Evolutionary conservation across 306 rosid genomes (phyloP).

Genomic region (Fragaria ananassa): DNA sequence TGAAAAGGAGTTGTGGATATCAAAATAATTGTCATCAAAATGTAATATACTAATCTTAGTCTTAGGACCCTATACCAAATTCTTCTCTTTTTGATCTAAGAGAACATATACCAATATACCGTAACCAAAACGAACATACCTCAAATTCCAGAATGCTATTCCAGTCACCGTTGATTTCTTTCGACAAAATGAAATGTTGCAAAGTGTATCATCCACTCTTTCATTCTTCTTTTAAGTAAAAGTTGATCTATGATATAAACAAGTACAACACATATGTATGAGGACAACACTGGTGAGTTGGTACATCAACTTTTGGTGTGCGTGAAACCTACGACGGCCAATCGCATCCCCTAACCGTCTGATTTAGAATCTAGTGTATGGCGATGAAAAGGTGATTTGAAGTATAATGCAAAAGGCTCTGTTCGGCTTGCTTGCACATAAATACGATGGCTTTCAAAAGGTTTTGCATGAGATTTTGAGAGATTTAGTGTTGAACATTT

Average conservation of each 20-base stretch:
- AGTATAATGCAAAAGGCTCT: too few species aligned
- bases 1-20: neutral
- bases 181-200: neutral
- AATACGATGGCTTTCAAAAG: too few species aligned
- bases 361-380: neutral
- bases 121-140: neutral
- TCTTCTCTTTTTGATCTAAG: neutral
- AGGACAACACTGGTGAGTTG: neutral
- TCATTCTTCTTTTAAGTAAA: neutral
- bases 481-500: too few species aligned
- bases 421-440: neutral
- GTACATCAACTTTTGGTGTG: neutral
- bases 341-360: neutral
- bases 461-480: too few species aligned
- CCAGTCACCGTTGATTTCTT: neutral
- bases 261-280: neutral
- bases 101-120: neutral
- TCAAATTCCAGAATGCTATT: neutral
- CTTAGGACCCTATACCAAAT: neutral
- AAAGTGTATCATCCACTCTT: neutral
- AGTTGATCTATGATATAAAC: neutral
- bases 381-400: too few species aligned
- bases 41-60: neutral
- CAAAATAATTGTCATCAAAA: neutral
- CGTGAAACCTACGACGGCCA: neutral